Conservation (phyloP, 139 green algal species). For the Coccomyxa sp. region DNA sequence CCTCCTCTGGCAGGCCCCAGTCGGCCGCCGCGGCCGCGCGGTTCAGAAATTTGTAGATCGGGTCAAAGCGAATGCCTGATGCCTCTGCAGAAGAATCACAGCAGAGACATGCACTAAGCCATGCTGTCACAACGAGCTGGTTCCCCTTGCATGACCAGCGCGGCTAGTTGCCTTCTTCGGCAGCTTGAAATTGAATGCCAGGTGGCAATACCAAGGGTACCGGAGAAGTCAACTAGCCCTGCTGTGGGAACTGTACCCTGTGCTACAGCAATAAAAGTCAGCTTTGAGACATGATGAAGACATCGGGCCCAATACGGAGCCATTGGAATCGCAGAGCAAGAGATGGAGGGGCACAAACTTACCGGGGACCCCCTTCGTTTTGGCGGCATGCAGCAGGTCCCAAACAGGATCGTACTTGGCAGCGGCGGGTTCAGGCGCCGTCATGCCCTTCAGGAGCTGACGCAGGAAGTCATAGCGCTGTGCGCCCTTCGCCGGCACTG, state of each 20-base stretch:
- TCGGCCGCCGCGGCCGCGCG: neutral
- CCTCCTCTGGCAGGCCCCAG: neutral
- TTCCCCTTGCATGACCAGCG: no score
- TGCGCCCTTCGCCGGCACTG: neutral
- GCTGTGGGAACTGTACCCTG: no score
- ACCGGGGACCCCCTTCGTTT: neutral
- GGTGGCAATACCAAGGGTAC: no score
- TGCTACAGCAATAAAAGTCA: no score
- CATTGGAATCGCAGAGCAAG: neutral
- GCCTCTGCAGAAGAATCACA: no score
- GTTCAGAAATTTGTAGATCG: neutral
- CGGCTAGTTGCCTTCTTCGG: no score
- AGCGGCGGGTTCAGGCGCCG: neutral
- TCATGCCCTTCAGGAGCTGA: neutral
- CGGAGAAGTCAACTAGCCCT: no score
- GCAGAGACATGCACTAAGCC: no score
- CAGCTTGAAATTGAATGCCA: no score
- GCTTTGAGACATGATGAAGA: no score
- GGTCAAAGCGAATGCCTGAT: neutral
- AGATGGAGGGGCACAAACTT: neutral
- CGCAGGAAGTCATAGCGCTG: neutral
- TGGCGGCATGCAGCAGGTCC: neutral
- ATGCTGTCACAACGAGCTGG: no score
- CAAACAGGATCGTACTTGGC: neutral
- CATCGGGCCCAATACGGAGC: no score